Evolutionary conservation across 768 basidiomycete genomes (phyloP).

Genomic region (Auriscalpium vulgare): DNA sequence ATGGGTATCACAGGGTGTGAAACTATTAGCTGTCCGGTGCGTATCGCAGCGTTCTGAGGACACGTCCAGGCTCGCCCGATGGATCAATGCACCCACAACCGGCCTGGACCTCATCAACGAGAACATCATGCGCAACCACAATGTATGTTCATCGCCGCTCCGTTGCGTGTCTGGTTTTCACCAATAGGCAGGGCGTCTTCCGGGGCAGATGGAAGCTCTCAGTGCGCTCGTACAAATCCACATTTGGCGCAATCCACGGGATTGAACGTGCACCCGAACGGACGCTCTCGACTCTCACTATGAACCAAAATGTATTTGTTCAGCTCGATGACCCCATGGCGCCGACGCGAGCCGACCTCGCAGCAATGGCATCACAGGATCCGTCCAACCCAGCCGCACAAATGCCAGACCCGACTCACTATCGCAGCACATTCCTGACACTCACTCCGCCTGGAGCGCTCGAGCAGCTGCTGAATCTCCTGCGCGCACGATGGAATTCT

Average conservation of each 20-base stretch:
- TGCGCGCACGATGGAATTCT: conserved; percentile 71
- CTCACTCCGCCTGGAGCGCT: conserved; percentile 65
- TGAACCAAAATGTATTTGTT: conserved; percentile 77
- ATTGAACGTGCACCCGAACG: conserved; percentile 49
- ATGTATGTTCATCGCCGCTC: conserved; percentile 31
- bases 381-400: conserved; percentile 7
- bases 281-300: conserved; percentile 67
- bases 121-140: conserved; percentile 65
- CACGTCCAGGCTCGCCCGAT: conserved; percentile 55
- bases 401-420: conserved; percentile 40
- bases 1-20: conserved; percentile 17
- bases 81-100: conserved; percentile 74
- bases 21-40: background rate
- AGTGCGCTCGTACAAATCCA: conserved; percentile 68
- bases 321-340: conserved; percentile 69
- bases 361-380: conserved; percentile 26
- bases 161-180: conserved; percentile 9
- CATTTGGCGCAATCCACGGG: conserved; percentile 48
- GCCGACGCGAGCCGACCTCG: conserved; percentile 57
- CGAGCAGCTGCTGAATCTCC: conserved; percentile 65
- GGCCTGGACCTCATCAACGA: conserved; percentile 61
- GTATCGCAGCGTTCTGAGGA: no score
- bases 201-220: conserved; percentile 63
- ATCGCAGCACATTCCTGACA: conserved; percentile 70
- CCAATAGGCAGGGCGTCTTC: conserved; percentile 41